Base-by-base conservation (phyloP, 2,329 filamentous ascomycete genomes). In the Ophiosphaerella narmari region DNA sequence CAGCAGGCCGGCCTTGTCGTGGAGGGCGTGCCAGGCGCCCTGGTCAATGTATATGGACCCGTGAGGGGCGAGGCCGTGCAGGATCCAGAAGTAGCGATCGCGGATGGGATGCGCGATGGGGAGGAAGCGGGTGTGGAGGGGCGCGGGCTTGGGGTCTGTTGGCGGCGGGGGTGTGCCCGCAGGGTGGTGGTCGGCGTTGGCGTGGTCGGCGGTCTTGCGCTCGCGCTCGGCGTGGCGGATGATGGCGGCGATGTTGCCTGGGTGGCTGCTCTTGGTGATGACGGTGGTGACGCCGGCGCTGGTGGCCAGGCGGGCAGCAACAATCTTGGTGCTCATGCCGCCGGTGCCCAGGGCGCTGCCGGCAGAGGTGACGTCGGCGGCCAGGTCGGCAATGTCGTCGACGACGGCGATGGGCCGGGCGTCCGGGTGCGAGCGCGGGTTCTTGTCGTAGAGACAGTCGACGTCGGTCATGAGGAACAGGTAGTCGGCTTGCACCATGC, bases 391-490 rank as follows among this genome's bases (percentile, higher is more conserved):
- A 52, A 99, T 96, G 67, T 99, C 91, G 46, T 94, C 87, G 1
- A 99, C 91, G 1, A 97, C 88, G 67, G 95, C 89, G 51, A 99
- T 97, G 0, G 94, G 86, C 66, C 88, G 84, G 7, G 94, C 94
- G 66, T 97, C 89, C 0, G 91, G 86, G 65, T 96, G 81, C 1
- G 85, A 87, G 26, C 94, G 84, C 1, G 94, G 94, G 65, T 99
- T 99, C 74, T 93, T 94, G 74, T 96, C 91, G 74, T 99, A 99
- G 11, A 99, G 80, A 70, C 93, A 97, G 71, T 99, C 94, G 40
- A 99, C 94, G 69, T 99, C 94, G 1, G 94, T 99, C 94, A 99
- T 97, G 57, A 99, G 82, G 75, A 99, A 99, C 8, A 99, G 82
- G 65, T 96, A 90, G 68, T 99, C 92, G 43, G 94, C 94, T 66